Evolutionary conservation across 148 eudicot genomes (phyloP).

Genomic region (Spergularia bocconei): DNA sequence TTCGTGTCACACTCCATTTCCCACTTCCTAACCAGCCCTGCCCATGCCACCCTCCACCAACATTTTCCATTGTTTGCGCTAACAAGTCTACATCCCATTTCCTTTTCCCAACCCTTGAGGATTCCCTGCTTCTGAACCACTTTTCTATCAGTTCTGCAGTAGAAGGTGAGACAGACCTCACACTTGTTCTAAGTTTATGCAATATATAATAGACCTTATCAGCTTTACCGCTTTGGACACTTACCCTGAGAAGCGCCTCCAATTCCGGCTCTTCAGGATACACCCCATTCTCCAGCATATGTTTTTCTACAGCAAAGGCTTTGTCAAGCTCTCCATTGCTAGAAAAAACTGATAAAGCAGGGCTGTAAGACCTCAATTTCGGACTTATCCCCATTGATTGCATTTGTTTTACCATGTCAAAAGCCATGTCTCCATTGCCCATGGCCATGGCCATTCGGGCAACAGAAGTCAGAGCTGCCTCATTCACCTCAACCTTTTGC

Average conservation of each 20-base stretch:
- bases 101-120: constrained; percentile 69
- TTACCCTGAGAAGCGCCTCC: constrained; percentile 67
- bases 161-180: constrained; percentile 54
- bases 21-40: constrained; percentile 85
- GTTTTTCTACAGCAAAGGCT: constrained; percentile 72
- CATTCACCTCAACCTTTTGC: constrained; percentile 68
- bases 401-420: constrained; percentile 78
- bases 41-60: constrained; percentile 98
- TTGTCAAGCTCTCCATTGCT: constrained; percentile 58
- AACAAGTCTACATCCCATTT: constrained; percentile 55
- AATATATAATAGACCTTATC: constrained; percentile 75
- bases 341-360: constrained; percentile 67
- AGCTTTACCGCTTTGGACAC: constrained; percentile 54
- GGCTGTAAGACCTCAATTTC: constrained; percentile 75
- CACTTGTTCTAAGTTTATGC: constrained; percentile 68
- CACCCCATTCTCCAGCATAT: constrained; percentile 79
- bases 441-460: constrained; percentile 85
- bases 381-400: constrained; percentile 66
- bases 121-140: constrained; percentile 67
- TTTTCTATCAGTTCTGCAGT: constrained; percentile 62
- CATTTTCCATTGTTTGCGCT: constrained; percentile 45
- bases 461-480: constrained; percentile 78
- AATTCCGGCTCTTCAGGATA: constrained; percentile 84
- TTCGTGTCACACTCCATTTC: constrained; percentile 57
- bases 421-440: constrained; percentile 87